phyloP scores from a whole-genome alignment of 352 stramenopile species.

The Thalassiosira exigua region DNA sequence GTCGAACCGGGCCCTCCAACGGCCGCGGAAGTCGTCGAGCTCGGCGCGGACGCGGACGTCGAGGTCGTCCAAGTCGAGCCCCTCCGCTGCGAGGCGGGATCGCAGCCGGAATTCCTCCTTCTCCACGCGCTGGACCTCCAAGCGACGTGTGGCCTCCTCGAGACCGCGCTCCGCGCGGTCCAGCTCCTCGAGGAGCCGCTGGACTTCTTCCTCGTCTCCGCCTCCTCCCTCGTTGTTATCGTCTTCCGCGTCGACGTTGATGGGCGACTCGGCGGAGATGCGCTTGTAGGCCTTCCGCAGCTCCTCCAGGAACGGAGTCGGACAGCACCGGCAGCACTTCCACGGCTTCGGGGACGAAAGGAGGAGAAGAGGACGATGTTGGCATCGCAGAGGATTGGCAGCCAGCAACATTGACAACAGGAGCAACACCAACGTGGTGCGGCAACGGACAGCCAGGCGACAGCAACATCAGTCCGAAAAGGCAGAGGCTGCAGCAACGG shows the following conservation, averaged over 20 bases:
- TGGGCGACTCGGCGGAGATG: neutral
- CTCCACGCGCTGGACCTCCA: constrained; percentile 34
- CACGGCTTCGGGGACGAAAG: no score
- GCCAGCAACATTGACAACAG: no score
- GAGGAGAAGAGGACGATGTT: no score
- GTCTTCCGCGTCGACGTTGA: neutral
- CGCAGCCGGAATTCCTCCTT: constrained; percentile 23
- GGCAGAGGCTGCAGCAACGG: no score
- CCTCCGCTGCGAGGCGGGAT: constrained; percentile 21
- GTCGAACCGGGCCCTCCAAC: constrained; percentile 34
- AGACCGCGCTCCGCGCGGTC: constrained; percentile 42
- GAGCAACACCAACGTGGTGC: no score
- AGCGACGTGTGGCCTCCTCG: constrained; percentile 17
- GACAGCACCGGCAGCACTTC: constrained; percentile 51
- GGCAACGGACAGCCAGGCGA: no score
- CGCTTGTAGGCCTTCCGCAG: constrained; percentile 31
- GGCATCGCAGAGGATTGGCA: no score
- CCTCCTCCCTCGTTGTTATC: constrained; percentile 12
- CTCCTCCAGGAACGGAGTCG: constrained; percentile 39
- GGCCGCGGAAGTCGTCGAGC: constrained; percentile 30
- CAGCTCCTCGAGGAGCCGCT: constrained; percentile 47
- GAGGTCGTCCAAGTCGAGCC: constrained; percentile 1
- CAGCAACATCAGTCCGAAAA: no score
- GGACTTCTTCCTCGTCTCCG: constrained; percentile 21
- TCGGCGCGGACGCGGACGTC: constrained; percentile 18